Conservation (phyloP, 768 basidiomycete species). For the Podaxis sp. region DNA sequence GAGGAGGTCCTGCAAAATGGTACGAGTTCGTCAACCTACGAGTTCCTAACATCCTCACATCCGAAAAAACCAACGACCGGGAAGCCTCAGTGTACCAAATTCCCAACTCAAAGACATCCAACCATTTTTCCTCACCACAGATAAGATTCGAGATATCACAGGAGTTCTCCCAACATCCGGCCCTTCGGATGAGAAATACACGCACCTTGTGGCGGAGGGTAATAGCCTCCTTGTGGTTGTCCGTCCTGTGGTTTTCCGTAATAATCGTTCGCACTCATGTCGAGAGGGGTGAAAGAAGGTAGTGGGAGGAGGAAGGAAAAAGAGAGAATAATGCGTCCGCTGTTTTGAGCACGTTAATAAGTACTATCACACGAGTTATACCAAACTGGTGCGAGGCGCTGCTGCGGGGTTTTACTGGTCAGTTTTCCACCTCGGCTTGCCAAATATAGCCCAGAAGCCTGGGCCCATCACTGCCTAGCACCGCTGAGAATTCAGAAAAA, state of each 20-base stretch:
- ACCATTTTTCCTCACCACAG: neutral
- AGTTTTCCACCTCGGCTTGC: constrained; percentile 10
- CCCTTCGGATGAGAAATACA: constrained; percentile 7
- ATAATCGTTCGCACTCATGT: constrained; percentile 77
- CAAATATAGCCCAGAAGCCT: neutral
- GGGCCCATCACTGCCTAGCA: neutral
- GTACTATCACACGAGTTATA: constrained; percentile 16
- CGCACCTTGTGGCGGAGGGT: constrained; percentile 37
- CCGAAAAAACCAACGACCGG: neutral
- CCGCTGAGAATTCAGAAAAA: neutral
- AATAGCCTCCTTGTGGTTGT: constrained; percentile 47
- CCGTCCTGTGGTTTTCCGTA: constrained; percentile 59
- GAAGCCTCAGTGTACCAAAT: neutral
- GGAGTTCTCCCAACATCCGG: neutral
- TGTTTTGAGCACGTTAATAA: constrained; percentile 33
- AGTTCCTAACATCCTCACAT: neutral
- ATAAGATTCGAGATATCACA: neutral
- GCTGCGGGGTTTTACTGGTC: neutral
- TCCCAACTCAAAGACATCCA: neutral
- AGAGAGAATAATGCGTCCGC: constrained; percentile 19
- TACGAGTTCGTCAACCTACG: constrained; percentile 9
- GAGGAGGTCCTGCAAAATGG: constrained; percentile 43
- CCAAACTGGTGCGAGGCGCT: constrained; percentile 9
- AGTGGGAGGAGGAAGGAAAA: constrained; percentile 18
- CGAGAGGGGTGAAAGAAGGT: constrained; percentile 17